phyloP scores from a whole-genome alignment of 1,284 basidiomycete genomes.

The Porodaedalea pini region DNA sequence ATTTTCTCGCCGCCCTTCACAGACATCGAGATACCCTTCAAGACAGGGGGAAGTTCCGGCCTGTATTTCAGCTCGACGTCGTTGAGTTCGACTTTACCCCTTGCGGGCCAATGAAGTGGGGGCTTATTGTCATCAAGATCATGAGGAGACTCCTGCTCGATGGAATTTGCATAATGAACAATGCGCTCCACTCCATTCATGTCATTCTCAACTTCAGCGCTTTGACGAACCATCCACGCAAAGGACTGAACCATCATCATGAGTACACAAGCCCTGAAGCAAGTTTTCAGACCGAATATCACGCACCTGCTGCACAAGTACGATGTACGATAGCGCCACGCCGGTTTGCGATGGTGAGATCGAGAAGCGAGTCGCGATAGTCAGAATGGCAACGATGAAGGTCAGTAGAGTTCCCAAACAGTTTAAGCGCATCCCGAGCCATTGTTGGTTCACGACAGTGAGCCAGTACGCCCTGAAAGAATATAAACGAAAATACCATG shows the following conservation, averaged over 20 bases:
- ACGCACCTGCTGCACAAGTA: slow-evolving; percentile 64
- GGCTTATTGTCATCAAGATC: slow-evolving; percentile 55
- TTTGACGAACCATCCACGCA: slow-evolving; percentile 81
- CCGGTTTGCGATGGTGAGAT: slow-evolving; percentile 80
- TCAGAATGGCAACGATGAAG: slow-evolving; percentile 76
- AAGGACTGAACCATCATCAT: slow-evolving; percentile 47
- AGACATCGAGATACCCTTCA: slow-evolving; percentile 65
- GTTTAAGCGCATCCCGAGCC: slow-evolving; percentile 88
- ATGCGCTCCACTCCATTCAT: slow-evolving; percentile 90
- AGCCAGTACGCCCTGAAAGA: slow-evolving; percentile 33
- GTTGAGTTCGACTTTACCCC: slow-evolving; percentile 59
- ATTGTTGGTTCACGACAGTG: slow-evolving; percentile 49
- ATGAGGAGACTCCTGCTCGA: slow-evolving; percentile 80
- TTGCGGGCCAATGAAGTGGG: slow-evolving; percentile 62
- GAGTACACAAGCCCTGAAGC: not conserved
- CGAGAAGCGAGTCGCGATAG: slow-evolving; percentile 68
- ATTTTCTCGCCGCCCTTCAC: slow-evolving; percentile 82
- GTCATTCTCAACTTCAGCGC: slow-evolving; percentile 85
- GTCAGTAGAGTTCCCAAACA: slow-evolving; percentile 77
- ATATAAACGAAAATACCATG: not conserved
- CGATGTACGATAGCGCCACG: slow-evolving; percentile 72
- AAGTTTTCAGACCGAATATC: slow-evolving; percentile 22
- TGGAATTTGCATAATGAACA: slow-evolving; percentile 69
- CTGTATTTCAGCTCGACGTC: slow-evolving; percentile 67
- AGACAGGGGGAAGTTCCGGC: slow-evolving; percentile 65